Evolutionary conservation across 2,329 filamentous ascomycete species (phyloP), one percentile per base, ranked within the genome.

Genomic region (Fusarium kyushuense): DNA sequence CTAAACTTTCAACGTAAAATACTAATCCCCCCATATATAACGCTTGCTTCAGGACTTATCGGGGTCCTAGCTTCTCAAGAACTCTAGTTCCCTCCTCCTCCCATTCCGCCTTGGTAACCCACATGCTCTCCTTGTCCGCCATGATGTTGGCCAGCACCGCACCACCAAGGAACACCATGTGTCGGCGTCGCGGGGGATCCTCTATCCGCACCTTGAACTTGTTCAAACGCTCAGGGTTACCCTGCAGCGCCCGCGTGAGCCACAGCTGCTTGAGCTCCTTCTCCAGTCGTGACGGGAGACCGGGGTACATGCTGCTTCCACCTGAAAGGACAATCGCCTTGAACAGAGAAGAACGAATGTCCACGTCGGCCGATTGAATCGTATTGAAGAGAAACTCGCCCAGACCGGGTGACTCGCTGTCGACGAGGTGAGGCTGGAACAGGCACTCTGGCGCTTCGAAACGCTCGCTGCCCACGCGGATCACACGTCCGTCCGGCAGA

Each of bases 131-230:
- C 84, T 97, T 98, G 82, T 98, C 94, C 45, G 96, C 94, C 92
- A 99, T 98, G 80, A 99, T 96, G 79, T 98, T 98, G 74, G 96
- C 96, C 75, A 99, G 84, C 67, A 99, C 96, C 27, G 96, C 96
- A 74, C 96, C 96, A 60, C 96, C 96, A 57, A 99, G 83, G 86
- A 99, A 98, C n/a, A 99, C 96, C 94, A 99, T 98, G 84, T 99
- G 96, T 81, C 95, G 88, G 83, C 96, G 89, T 82, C 96, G 88
- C 33, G 96, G 96, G 52, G 96, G 96, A 79, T 99, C 96, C 80
- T 99, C 96, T 84, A 99, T 98, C 80, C 96, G 89, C 71, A 99
- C 95, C 88, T 98, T 99, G 87, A 99, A 99, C 89, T 98, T 99
- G 89, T 89, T 93, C 76, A 99, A 81, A 71, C 96, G 89, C 82